phyloP scores from a whole-genome alignment of 1,284 basidiomycete genomes.

The Peniophora sp. region DNA sequence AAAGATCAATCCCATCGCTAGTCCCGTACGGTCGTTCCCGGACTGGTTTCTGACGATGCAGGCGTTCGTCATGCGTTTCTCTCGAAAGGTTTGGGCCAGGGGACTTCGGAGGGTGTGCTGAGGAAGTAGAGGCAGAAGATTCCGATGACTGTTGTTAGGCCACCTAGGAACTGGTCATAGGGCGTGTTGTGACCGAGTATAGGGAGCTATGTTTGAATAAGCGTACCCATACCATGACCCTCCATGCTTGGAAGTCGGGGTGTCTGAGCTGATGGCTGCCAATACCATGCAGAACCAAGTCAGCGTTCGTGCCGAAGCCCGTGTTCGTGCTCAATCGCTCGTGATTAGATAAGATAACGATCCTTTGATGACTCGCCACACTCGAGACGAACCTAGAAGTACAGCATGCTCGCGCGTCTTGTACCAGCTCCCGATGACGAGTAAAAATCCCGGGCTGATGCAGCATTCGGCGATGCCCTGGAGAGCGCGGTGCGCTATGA shows the following conservation, averaged over 20 bases:
- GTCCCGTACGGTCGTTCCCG: slow-evolving; percentile 9
- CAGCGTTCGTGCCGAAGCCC: slow-evolving; percentile 3
- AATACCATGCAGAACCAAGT: slow-evolving; percentile 10
- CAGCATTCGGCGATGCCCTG: slow-evolving; percentile 14
- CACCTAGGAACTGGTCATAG: slow-evolving; percentile 14
- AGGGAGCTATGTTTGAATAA: neutral
- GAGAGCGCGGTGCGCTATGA: slow-evolving; percentile 11
- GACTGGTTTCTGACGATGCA: slow-evolving; percentile 9
- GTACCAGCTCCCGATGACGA: slow-evolving; percentile 13
- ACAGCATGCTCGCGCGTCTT: slow-evolving; percentile 10
- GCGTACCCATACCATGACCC: slow-evolving; percentile 7
- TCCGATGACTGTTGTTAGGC: slow-evolving; percentile 9
- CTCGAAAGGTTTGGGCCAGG: slow-evolving; percentile 11
- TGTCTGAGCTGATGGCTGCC: slow-evolving; percentile 4
- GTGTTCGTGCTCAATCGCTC: neutral
- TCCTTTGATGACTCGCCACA: no score
- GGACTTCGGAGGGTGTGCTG: slow-evolving; percentile 12
- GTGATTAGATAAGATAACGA: no score
- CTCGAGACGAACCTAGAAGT: slow-evolving; percentile 9
- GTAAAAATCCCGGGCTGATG: slow-evolving; percentile 13
- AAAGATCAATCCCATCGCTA: neutral
- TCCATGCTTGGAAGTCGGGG: slow-evolving; percentile 7
- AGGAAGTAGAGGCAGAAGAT: slow-evolving; percentile 10
- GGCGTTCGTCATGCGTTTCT: slow-evolving; percentile 12
- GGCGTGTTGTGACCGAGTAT: neutral